Percentiles rank a stretch among this genome's conserved stretches.
Conservation (phyloP, 352 stramenopile genomes). For the Albugo laibachii region DNA sequence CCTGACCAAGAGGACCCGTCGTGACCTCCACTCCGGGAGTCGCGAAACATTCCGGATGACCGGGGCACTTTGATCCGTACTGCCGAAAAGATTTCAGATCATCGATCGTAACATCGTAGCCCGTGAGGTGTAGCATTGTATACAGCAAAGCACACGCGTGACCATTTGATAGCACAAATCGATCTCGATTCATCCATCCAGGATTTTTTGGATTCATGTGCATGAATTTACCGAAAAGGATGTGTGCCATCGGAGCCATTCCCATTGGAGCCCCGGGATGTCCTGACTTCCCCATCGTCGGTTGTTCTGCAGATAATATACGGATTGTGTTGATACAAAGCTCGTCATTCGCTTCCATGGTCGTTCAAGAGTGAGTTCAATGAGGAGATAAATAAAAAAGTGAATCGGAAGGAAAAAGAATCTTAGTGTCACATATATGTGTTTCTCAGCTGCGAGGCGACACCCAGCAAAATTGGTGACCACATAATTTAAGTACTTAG, state of each 20-base stretch:
- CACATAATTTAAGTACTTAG: too few species aligned
- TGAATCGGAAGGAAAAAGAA: not conserved
- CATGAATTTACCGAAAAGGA: conserved; percentile 88
- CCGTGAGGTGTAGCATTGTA: conserved; percentile 96
- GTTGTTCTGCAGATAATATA: conserved; percentile 91
- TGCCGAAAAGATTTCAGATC: conserved; percentile 96
- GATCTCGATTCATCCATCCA: conserved; percentile 90
- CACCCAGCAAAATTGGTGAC: not conserved
- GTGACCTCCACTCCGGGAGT: conserved; percentile 91
- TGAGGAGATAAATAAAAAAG: not conserved
- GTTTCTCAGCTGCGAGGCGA: not conserved
- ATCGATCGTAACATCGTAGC: conserved; percentile 89
- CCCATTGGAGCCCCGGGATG: conserved; percentile 97
- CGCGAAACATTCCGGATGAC: conserved; percentile 95
- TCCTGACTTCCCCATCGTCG: conserved; percentile 92
- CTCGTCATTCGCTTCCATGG: conserved; percentile 30
- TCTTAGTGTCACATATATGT: not conserved
- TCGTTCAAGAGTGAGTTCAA: conserved; percentile 64
- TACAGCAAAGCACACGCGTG: conserved; percentile 98
- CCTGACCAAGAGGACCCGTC: conserved; percentile 93
- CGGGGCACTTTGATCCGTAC: conserved; percentile 88
- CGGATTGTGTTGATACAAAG: conserved; percentile 97
- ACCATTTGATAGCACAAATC: conserved; percentile 98
- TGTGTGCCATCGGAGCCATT: conserved; percentile 95
- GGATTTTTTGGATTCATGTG: conserved; percentile 76